Base-by-base conservation (phyloP, 179 eudicot genomes). In the Amaranthus tricolor region DNA sequence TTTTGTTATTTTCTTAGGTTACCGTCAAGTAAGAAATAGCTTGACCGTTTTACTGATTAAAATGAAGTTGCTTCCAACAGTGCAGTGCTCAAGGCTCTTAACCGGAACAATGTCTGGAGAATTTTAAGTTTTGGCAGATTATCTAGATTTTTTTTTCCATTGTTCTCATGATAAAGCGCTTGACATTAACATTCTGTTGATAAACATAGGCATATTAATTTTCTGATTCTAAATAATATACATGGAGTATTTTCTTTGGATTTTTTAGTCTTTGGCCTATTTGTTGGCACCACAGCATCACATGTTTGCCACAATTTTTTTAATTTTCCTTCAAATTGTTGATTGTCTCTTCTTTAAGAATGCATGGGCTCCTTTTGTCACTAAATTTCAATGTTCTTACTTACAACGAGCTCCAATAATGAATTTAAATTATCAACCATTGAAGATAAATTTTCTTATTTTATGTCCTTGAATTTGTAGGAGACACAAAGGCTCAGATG, bases 401-500 rank as follows among this genome's bases (percentile, higher is more conserved):
- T n/a, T 68, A 17, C 11, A 57, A 12, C 51, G 21, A 45, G 21
- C n/a, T 53, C 59, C 21, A 40, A 31, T 7, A 16, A 45, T 14
- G 4, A 21, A 57, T 12, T 40, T 54, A 13, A 14, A n/a, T 17
- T 55, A 47, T 56, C 54, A 16, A 17, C 53, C 62, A 70, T 53
- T 52, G 49, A 62, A 43, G 19, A 19, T 61, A 16, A 62, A 59
- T 7, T 14, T 74, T 43, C 61, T 64, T 57, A 75, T 78, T 81
- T 14, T 76, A 21, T 60, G 64, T 60, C 51, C 71, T 76, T 61
- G n/a, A 76, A 77, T 21, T 70, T 85, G 6, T 74, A 91, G 96
- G 96, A 91, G 81, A 88, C 90, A 24, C 87, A 85, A 73, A 83
- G 83, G 83, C 91, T 91, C 75, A 86, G 85, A 73, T 82, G 82